Evolutionary conservation across 2,329 filamentous ascomycete genomes (phyloP).

Genomic region (Curvularia sp.): DNA sequence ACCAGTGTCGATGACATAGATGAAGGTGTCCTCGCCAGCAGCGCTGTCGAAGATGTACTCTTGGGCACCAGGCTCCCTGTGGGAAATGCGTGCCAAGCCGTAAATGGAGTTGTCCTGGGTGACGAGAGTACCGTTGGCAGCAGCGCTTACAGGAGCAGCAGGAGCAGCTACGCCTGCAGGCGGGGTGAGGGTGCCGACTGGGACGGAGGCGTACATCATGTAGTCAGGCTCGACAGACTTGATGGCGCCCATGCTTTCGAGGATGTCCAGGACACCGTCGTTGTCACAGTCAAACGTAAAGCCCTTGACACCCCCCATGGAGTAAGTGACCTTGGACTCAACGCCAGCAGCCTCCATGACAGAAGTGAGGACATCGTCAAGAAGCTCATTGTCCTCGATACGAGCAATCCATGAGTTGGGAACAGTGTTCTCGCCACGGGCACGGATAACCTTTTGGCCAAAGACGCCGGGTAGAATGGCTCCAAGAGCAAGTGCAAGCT

Average conservation of each 20-base stretch:
- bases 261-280: not conserved
- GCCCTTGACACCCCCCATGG: not conserved
- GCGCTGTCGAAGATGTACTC: conserved; percentile 48
- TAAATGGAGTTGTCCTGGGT: conserved; percentile 25
- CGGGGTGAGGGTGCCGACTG: not conserved
- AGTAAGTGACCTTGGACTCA: not conserved
- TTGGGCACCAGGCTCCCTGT: conserved; percentile 35
- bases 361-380: not conserved
- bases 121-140: not conserved
- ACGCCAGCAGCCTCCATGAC: not conserved
- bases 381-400: not conserved
- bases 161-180: not conserved
- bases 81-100: conserved; percentile 50
- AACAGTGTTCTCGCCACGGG: not conserved
- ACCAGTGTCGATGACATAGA: conserved; percentile 70
- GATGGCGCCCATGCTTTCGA: not conserved
- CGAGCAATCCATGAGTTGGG: not conserved
- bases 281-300: not conserved
- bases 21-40: conserved; percentile 53
- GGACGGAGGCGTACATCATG: conserved; percentile 1
- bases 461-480: not conserved
- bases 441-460: not conserved
- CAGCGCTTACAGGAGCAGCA: not conserved
- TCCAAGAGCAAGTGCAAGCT: not conserved
- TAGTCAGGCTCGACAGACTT: conserved; percentile 1